These are phyloP conservation scores for Tolypocladium pustulatum DNA, from an alignment of 2,329 filamentous ascomycete species.

Conservation along the genomic window DNA sequence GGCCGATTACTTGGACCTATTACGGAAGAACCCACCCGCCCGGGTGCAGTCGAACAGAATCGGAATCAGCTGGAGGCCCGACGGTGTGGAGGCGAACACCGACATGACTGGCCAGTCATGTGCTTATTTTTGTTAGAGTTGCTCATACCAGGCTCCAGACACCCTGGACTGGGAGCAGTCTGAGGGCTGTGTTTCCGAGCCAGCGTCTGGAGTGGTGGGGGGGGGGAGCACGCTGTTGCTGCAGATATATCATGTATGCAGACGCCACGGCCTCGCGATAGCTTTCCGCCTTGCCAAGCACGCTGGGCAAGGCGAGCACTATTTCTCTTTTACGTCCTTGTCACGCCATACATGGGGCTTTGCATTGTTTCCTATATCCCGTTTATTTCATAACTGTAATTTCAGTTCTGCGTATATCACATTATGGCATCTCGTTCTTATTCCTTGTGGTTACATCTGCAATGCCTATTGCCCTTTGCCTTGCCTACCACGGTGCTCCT, in stretches of 20 bases:
- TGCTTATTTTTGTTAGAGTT: slow-evolving; percentile 7
- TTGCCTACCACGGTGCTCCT: not conserved
- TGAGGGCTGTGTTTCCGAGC: not conserved
- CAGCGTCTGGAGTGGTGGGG: not conserved
- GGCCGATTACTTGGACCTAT: slow-evolving; percentile 9
- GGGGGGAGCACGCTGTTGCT: slow-evolving; percentile 1
- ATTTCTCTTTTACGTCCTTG: not conserved
- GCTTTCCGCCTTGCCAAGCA: not conserved
- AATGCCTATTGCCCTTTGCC: not conserved
- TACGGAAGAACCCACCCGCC: not conserved
- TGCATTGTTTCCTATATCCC: slow-evolving; percentile 8
- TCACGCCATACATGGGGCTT: slow-evolving; percentile 4
- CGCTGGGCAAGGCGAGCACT: not conserved
- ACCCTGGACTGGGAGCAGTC: not conserved
- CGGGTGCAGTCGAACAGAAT: not conserved
- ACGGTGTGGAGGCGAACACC: slow-evolving; percentile 5
- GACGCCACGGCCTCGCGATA: slow-evolving; percentile 1
- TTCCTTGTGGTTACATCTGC: not conserved
- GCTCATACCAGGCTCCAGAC: not conserved
- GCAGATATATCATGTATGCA: slow-evolving; percentile 6
- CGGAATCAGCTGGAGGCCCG: not conserved
- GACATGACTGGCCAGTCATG: slow-evolving; percentile 1
- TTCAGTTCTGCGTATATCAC: slow-evolving; percentile 3
- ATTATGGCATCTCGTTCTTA: not conserved
- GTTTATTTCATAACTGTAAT: slow-evolving; percentile 10